These are phyloP conservation scores for Dioscorea cayenensis DNA, from an alignment of 116 monocot genomes.

Conservation along the genomic window DNA sequence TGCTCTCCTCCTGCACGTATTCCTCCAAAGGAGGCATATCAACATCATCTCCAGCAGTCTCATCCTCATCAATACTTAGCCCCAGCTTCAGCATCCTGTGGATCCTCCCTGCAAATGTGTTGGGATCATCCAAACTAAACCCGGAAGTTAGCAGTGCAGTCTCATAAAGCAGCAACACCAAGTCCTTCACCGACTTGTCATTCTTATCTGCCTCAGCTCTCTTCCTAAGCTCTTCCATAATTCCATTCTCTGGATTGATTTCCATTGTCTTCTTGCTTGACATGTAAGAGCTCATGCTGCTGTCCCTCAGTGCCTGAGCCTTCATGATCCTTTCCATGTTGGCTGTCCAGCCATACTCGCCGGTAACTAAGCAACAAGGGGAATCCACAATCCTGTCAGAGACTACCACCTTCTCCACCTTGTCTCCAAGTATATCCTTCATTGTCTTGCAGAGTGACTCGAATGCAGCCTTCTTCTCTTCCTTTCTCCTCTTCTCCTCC, in stretches of 20 bases:
- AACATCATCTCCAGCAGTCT: constrained; percentile 10
- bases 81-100: constrained; percentile 41
- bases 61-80: constrained; percentile 27
- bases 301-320: constrained; percentile 28
- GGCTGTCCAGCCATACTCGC: constrained; percentile 33
- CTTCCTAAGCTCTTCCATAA: constrained; percentile 42
- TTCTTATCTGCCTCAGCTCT: constrained; percentile 30
- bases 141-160: constrained; percentile 31
- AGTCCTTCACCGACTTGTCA: constrained; percentile 34
- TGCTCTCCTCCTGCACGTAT: constrained; percentile 20
- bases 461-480: constrained; percentile 27
- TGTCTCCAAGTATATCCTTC: constrained; percentile 33
- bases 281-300: constrained; percentile 27
- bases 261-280: constrained; percentile 48
- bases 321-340: constrained; percentile 41
- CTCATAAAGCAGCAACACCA: constrained; percentile 29
- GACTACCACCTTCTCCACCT: constrained; percentile 36
- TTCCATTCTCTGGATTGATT: constrained; percentile 35
- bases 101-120: constrained; percentile 25
- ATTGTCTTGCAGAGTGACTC: constrained; percentile 31
- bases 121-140: constrained; percentile 33
- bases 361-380: constrained; percentile 28
- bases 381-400: constrained; percentile 34
- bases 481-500: constrained; percentile 28
- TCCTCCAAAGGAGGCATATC: constrained; percentile 27